These are phyloP conservation scores for Aspergillus ostianus DNA, from an alignment of 495 filamentous ascomycete genomes.

Conservation along the genomic window DNA sequence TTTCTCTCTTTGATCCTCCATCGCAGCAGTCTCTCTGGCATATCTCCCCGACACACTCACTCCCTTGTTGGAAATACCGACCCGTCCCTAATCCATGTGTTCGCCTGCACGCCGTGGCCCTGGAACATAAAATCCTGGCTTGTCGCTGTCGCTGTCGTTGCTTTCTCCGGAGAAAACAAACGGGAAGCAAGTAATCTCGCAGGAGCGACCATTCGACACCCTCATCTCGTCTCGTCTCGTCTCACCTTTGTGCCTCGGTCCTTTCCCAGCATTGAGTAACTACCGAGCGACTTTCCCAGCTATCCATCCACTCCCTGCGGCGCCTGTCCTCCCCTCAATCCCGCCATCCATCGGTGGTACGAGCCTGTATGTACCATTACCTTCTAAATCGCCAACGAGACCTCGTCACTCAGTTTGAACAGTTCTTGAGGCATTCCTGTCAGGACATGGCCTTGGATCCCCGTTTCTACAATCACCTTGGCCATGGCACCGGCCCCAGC, in stretches of 20 bases:
- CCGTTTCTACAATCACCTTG: slow-evolving; percentile 52
- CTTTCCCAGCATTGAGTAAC: neutral
- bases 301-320: neutral
- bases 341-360: slow-evolving; percentile 14
- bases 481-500: slow-evolving; percentile 36
- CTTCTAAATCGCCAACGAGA: slow-evolving; percentile 44
- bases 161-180: neutral
- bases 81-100: neutral
- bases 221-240: neutral
- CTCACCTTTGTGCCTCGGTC: neutral
- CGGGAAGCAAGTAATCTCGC: neutral
- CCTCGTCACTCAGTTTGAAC: slow-evolving; percentile 42
- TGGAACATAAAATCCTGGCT: neutral
- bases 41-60: neutral
- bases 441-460: slow-evolving; percentile 58
- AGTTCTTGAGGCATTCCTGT: slow-evolving; percentile 47
- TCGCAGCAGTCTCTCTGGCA: slow-evolving; percentile 15
- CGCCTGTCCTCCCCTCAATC: slow-evolving; percentile 7
- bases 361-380: slow-evolving; percentile 43
- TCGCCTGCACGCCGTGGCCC: neutral
- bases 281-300: neutral
- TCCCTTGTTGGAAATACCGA: neutral
- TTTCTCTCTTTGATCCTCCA: slow-evolving; percentile 27
- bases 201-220: neutral
- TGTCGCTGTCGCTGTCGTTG: neutral